Base-by-base conservation (phyloP, 257 asterid species). In the Ilex aquifolium region DNA sequence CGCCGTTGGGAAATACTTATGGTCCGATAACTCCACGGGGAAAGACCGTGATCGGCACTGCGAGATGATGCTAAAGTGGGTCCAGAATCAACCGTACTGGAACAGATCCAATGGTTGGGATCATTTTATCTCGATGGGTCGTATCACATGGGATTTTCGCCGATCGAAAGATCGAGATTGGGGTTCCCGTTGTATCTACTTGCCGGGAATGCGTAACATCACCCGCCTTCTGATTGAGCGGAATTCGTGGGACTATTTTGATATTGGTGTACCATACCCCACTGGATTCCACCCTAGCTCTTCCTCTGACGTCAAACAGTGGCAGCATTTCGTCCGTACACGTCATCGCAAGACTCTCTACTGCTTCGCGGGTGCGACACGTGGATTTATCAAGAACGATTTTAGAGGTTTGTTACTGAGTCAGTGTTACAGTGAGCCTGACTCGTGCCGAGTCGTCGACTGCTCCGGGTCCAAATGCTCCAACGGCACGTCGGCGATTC, bases 211-310 rank as follows among this genome's bases (percentile, higher is more conserved):
- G 56, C 56, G 21, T 11, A 50, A 50, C 56, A n/a, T 50, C 16
- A 50, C 56, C 14, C 56, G 56, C 16, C 21, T 50, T n/a, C 15
- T n/a, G 14, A 50, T 50, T n/a, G 56, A 50, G 21, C 56, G 56
- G 13, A n/a, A 13, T 14, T n/a, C 56, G n/a, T 13, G 56, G 56
- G 56, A 50, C 56, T 13, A 50, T 14, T 50, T 11, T n/a, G 56
- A 50, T n/a, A 14, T 50, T n/a, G 56, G 56, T 11, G 56, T 50
- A 4, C 56, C 56, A 6, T 50, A 50, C 56, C 56, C 56, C n/a
- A 50, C 56, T n/a, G 56, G 56, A 50, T 50, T 50, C 56, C 56
- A 50, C 56, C 56, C 56, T 14, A 14, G 16, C 16, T 50, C 56
- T 14, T 9, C 5, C 56, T 50, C 56, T 4, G 56, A 50, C 56